These are phyloP conservation scores for Cystobasidium onofrii DNA, from an alignment of 768 basidiomycete genomes.

Conservation along the genomic window DNA sequence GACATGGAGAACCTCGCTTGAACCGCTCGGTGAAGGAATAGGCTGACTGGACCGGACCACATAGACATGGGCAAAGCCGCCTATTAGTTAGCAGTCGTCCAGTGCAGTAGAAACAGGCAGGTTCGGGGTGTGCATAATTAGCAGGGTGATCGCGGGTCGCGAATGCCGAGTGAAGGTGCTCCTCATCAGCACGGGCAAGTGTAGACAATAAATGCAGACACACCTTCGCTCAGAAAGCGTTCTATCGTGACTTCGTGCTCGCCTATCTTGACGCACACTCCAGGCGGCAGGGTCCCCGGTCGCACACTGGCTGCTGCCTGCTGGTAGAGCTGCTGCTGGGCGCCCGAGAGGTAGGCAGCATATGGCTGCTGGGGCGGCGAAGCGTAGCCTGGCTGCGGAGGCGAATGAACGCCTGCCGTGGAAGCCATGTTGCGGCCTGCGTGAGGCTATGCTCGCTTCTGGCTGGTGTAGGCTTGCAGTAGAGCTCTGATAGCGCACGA, in stretches of 20 bases:
- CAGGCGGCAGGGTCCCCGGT: conserved; percentile 51
- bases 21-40: conserved; percentile 50
- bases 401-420: conserved; percentile 12
- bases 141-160: background rate
- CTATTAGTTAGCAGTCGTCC: conserved; percentile 47
- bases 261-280: conserved; percentile 73
- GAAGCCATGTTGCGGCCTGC: background rate
- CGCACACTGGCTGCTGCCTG: conserved; percentile 31
- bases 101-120: background rate
- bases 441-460: background rate
- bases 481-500: too few species aligned
- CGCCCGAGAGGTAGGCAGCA: background rate
- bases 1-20: conserved; percentile 88
- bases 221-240: conserved; percentile 89
- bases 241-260: conserved; percentile 85
- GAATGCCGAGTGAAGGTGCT: background rate
- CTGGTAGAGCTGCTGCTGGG: conserved; percentile 6
- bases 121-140: background rate
- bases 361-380: background rate
- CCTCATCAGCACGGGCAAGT: background rate
- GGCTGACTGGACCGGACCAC: conserved; percentile 77
- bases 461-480: too few species aligned
- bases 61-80: conserved; percentile 97
- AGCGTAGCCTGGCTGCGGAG: background rate
- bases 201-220: conserved; percentile 35